Evolutionary conservation across 495 filamentous ascomycete genomes (phyloP).

Genomic region (Talaromyces stipitatus): DNA sequence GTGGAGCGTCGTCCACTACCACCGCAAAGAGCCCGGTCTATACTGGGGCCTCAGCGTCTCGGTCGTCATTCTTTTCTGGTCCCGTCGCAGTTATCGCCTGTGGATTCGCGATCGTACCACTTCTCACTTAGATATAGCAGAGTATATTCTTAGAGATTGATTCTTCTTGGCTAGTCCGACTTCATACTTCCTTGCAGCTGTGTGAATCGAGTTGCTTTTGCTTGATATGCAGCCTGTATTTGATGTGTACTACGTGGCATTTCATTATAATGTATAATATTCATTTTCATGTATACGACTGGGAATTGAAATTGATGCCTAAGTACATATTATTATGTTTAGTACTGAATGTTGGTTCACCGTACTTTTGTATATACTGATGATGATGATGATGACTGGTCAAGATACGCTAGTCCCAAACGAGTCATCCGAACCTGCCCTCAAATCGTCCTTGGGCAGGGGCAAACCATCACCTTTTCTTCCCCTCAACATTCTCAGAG

Average conservation of each 20-base stretch:
- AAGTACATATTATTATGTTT: too few relatives aligned
- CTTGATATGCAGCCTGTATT: background rate
- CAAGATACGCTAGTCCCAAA: background rate
- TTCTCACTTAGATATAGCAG: background rate
- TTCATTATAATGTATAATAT: background rate
- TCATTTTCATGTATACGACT: background rate
- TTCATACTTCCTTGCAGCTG: background rate
- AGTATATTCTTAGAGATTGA: background rate
- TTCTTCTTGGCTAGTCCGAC: background rate
- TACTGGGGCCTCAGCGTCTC: background rate
- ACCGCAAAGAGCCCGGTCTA: background rate
- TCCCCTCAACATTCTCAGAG: background rate
- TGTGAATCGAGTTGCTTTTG: background rate
- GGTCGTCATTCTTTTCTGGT: background rate
- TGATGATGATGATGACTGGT: too few relatives aligned
- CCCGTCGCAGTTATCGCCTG: background rate
- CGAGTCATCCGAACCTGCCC: background rate
- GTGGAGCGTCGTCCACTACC: background rate
- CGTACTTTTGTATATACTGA: too few relatives aligned
- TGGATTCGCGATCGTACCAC: background rate
- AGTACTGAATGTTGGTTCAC: too few relatives aligned
- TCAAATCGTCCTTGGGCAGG: background rate
- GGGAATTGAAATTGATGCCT: background rate
- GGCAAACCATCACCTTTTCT: background rate
- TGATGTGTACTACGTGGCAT: background rate